These are phyloP conservation scores for Obba rivulosa DNA, from an alignment of 768 basidiomycete genomes.

Conservation along the genomic window DNA sequence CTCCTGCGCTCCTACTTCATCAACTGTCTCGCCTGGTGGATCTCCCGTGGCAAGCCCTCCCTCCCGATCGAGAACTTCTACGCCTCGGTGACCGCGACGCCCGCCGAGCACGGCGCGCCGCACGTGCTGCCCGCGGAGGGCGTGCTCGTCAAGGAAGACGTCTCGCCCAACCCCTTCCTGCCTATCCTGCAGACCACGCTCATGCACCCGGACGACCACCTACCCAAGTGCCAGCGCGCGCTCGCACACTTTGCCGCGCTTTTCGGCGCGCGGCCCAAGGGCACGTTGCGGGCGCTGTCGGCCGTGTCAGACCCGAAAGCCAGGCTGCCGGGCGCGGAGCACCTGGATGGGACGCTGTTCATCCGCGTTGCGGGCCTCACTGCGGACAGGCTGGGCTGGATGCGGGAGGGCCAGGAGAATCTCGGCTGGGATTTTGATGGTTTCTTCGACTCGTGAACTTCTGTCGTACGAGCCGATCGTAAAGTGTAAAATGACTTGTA, in stretches of 20 bases:
- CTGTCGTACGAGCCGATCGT: too few species aligned
- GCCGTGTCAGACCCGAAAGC: slow-evolving; percentile 4
- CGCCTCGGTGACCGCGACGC: slow-evolving; percentile 35
- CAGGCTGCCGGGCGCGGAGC: slow-evolving; percentile 38
- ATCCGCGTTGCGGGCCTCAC: slow-evolving; percentile 43
- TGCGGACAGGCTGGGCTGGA: slow-evolving; percentile 32
- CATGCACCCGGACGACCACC: slow-evolving; percentile 53
- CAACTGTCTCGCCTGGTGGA: slow-evolving; percentile 43
- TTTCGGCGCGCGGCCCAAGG: slow-evolving; percentile 35
- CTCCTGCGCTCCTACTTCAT: slow-evolving; percentile 56
- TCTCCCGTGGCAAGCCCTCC: slow-evolving; percentile 39
- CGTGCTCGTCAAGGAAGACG: slow-evolving; percentile 27
- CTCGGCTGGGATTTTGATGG: slow-evolving; percentile 24
- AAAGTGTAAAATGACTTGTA: too few species aligned
- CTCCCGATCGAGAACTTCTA: slow-evolving; percentile 35
- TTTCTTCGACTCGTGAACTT: slow-evolving; percentile 14
- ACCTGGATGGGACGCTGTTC: slow-evolving; percentile 58
- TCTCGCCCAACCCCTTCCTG: slow-evolving; percentile 51
- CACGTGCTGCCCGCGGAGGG: slow-evolving; percentile 20
- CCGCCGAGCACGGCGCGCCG: slow-evolving; percentile 18
- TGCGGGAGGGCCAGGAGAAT: slow-evolving; percentile 29
- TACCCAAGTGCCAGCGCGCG: slow-evolving; percentile 42
- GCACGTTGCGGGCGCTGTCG: slow-evolving; percentile 20
- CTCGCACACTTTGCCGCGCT: slow-evolving; percentile 39
- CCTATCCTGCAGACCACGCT: slow-evolving; percentile 44